Base-by-base conservation (phyloP, 2,329 filamentous ascomycete species). In the Neofusicoccum umdonicola region DNA sequence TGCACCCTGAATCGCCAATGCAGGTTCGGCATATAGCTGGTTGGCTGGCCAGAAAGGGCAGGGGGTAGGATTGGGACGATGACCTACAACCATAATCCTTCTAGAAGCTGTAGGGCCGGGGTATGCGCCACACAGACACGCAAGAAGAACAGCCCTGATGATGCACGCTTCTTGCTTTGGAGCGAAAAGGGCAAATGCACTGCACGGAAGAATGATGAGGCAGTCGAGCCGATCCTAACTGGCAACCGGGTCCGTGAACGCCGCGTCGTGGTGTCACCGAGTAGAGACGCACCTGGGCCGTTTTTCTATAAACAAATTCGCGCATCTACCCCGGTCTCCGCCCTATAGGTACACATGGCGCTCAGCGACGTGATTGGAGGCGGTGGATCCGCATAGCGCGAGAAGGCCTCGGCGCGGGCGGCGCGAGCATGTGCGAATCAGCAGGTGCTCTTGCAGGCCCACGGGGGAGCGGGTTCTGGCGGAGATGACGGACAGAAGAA, bases 371-470 rank as follows among this genome's bases (percentile, higher is more conserved):
- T 47, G 41, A 47, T 47, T 60, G 56, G 56, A 7, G 27, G 31
- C 13, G 7, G 42, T 47, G 41, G 56, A 13, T 57, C 41, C 54
- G 6, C 50, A 7, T 17, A 47, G 54, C 27, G 27, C 22, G 7
- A 19, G 31, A 11, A 35, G 39, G 17, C 27, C 34, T 8, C 31
- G 42, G n/a, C 27, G 42, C n/a, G 3, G 5, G n/a, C 7, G 12
- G 56, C 41, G 37, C 11, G 44, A 44, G 13, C 56, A 60, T 60
- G 56, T 60, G 56, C 42, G n/a, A 45, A 60, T 60, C n/a, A 47
- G 27, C 56, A 47, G 56, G 31, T 27, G 6, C 22, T 34, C 22
- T 31, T 17, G 5, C 17, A 34, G 35, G 35, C 39, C 37, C 11
- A 9, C 27, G 27, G 27, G 3, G 6, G 13, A 39, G 11, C 13